Conservation (phyloP, 1,284 basidiomycete species). For the Pyrrhoderma lamaoense region DNA sequence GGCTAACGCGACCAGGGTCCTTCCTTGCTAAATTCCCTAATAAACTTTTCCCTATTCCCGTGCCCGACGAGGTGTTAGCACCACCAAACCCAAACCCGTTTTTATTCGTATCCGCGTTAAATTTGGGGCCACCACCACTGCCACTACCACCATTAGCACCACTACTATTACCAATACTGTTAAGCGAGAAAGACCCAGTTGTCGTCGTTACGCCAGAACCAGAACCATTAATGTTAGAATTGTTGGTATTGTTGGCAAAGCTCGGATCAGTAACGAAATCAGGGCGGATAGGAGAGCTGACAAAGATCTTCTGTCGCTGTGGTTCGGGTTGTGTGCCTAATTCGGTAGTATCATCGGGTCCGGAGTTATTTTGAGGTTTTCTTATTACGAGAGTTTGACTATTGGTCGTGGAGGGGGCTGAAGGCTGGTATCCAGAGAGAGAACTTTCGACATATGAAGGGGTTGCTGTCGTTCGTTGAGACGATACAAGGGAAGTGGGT, state of each 20-base stretch:
- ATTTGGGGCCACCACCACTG: too few relatives aligned
- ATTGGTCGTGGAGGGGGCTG: background rate
- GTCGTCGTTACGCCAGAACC: background rate
- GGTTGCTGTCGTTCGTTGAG: too few relatives aligned
- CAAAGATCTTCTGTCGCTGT: background rate
- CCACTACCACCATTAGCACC: too few relatives aligned
- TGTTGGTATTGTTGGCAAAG: too few relatives aligned
- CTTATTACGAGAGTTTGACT: too few relatives aligned
- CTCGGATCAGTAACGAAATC: background rate
- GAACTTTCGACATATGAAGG: background rate
- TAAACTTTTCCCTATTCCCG: too few relatives aligned
- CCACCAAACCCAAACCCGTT: too few relatives aligned
- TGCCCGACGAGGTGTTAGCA: too few relatives aligned
- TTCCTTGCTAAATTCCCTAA: background rate
- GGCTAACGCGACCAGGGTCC: constrained; percentile 4
- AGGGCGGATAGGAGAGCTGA: constrained; percentile 7
- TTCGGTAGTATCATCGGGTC: too few relatives aligned
- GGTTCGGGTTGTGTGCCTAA: background rate
- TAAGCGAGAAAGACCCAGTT: background rate
- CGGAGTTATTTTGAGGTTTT: too few relatives aligned
- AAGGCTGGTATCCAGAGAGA: constrained; percentile 9
- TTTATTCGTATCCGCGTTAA: too few relatives aligned
- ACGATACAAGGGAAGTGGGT: background rate
- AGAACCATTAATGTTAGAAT: background rate
- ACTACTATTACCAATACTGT: background rate